Evolutionary conservation across 1,284 basidiomycete species (phyloP), one percentile per base, ranked within the genome.

Genomic region (Austroboletus novae-zelandiae): DNA sequence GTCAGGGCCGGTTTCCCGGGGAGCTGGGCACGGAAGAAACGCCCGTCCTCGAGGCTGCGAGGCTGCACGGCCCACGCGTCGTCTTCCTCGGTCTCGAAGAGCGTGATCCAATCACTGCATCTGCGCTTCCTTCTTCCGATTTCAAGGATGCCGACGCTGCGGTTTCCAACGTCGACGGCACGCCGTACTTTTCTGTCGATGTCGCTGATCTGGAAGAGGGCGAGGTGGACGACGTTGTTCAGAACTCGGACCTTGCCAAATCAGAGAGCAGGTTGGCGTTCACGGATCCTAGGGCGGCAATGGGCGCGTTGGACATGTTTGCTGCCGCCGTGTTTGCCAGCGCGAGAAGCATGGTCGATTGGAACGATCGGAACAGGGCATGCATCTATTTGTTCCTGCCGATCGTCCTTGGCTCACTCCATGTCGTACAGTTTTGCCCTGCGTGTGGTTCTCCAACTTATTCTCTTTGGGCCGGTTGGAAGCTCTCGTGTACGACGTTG

Each of bases 401-500:
- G 29, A 17, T 42, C 44, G 35, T 5, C 13, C 18, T 46, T 34
- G 18, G 37, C 54, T 58, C 18, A 57, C 47, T 52, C 18, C 5
- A 27, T 15, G 9, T 6, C 9, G 31, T 25, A 17, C 60, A 91
- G 86, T 97, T 90, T 71, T 99, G 96, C 65, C 80, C 94, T 1
- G 86, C 81, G 0, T 98, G 96, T 67, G 92, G 94, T 1, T 81
- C 86, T 1, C 78, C 78, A 4, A 84, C 87, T 1, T 92, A 94
- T 65, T 90, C 91, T 1, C 77, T 93, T 56, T 98, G 95, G 94
- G 93, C 85, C 5, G 96, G 96, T 0, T 98, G 94, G 93, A 99
- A 99, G 71, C 73, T 94, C 5, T 78, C 80, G 8, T 99, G 96
- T 66, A 73, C 79, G 3, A 80, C 89, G 0, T 71, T 91, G 10